A percentile compares a stretch with the other conserved stretches of the same genome.
Evolutionary conservation across 225 moss, liverwort and hornwort genomes (phyloP).

Genomic region (Physcomitrellopsis africana): DNA sequence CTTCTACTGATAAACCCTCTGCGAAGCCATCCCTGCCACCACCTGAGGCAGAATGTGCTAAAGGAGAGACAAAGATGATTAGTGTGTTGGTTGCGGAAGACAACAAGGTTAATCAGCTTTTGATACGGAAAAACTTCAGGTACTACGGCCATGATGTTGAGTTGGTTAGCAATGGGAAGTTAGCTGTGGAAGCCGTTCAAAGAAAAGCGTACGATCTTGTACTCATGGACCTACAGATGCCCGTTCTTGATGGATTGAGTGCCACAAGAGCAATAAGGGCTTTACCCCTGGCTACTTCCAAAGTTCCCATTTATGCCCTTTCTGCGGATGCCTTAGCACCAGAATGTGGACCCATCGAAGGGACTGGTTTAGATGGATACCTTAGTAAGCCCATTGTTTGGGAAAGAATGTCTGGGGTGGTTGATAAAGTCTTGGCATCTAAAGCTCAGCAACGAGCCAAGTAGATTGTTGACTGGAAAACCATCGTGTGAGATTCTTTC

Average conservation of each 20-base stretch:
- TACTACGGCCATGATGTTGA: slow-evolving; percentile 88
- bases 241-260: slow-evolving; percentile 92
- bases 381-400: slow-evolving; percentile 91
- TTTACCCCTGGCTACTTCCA: slow-evolving; percentile 52
- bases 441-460: slow-evolving; percentile 29
- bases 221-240: slow-evolving; percentile 98
- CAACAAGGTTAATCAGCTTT: slow-evolving; percentile 89
- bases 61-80: slow-evolving; percentile 45
- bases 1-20: slow-evolving; percentile 36
- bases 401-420: slow-evolving; percentile 79
- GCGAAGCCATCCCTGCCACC: slow-evolving; percentile 43
- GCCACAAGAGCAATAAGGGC: slow-evolving; percentile 87
- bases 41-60: slow-evolving; percentile 22
- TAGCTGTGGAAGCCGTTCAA: slow-evolving; percentile 93
- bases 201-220: slow-evolving; percentile 76
- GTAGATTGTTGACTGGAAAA: slow-evolving; percentile 5
- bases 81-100: slow-evolving; percentile 92
- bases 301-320: slow-evolving; percentile 84
- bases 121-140: slow-evolving; percentile 82
- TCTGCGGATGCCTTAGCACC: slow-evolving; percentile 80
- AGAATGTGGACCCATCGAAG: slow-evolving; percentile 90
- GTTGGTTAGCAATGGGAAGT: slow-evolving; percentile 88
- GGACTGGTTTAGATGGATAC: slow-evolving; percentile 90
- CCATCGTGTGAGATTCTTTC: too few relatives aligned
- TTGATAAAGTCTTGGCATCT: slow-evolving; percentile 65